Percentiles rank a stretch among this genome's conserved stretches.
Conservation (phyloP, 169 alveolate genomes). For the Plasmodium sp. region DNA sequence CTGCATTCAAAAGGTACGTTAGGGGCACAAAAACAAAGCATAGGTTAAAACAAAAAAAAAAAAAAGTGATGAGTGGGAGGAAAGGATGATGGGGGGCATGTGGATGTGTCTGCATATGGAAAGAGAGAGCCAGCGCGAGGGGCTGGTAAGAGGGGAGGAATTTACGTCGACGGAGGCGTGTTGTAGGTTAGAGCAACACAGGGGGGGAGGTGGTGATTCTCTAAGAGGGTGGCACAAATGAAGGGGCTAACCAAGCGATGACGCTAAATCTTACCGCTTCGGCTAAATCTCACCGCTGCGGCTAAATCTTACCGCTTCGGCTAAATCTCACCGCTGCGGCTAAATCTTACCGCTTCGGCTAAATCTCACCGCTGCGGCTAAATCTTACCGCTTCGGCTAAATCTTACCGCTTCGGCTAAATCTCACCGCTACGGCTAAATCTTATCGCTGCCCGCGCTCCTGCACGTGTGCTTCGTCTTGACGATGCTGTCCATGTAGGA, state of each 20-base stretch:
- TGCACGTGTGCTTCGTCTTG: neutral
- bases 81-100: neutral
- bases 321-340: neutral
- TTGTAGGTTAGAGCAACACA: neutral
- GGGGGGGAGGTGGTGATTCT: neutral
- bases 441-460: neutral
- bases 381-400: neutral
- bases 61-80: neutral
- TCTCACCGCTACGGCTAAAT: neutral
- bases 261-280: neutral
- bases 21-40: neutral
- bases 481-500: conserved; percentile 45
- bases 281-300: too few species aligned
- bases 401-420: neutral
- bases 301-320: neutral
- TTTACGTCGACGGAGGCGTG: neutral
- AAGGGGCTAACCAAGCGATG: neutral
- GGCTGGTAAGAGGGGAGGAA: neutral
- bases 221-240: neutral
- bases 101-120: neutral
- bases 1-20: neutral
- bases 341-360: neutral
- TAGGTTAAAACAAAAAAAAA: neutral
- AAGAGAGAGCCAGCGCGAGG: neutral
- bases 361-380: neutral